phyloP scores from a whole-genome alignment of 129 eudicot genomes.

The Kitagawia praeruptora region DNA sequence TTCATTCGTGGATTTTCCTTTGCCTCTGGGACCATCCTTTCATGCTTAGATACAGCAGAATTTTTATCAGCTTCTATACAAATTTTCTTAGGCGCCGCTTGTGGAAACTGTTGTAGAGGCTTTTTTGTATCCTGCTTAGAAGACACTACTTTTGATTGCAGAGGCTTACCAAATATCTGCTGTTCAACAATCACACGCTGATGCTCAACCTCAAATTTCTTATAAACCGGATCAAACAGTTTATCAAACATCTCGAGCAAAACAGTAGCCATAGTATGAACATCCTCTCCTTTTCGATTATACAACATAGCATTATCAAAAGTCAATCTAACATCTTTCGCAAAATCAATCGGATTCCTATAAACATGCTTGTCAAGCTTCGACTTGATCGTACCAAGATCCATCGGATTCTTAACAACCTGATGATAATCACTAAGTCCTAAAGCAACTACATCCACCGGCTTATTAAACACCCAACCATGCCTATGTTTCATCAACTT shows the following conservation, averaged over 20 bases:
- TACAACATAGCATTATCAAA: conserved; percentile 52
- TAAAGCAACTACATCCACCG: conserved; percentile 34
- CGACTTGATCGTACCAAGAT: conserved; percentile 45
- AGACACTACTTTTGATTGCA: neutral
- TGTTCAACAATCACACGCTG: neutral
- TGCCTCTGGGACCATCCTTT: neutral
- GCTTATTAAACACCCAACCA: conserved; percentile 44
- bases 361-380: conserved; percentile 31
- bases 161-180: neutral
- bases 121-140: neutral
- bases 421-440: conserved; percentile 34
- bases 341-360: conserved; percentile 29
- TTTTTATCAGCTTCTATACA: too few relatives aligned
- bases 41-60: neutral
- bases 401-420: conserved; percentile 40
- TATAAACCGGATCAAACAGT: conserved; percentile 15
- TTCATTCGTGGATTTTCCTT: conserved; percentile 5
- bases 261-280: conserved; percentile 23
- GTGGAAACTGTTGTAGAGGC: conserved; percentile 1
- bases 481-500: conserved; percentile 36
- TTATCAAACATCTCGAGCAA: conserved; percentile 23
- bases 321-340: conserved; percentile 45
- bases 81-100: neutral
- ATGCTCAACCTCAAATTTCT: conserved; percentile 11
- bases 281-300: conserved; percentile 41